Evolutionary conservation across 2,329 filamentous ascomycete species (phyloP), one percentile per base, ranked within the genome.

Genomic region (Sordariomycetes sp.): DNA sequence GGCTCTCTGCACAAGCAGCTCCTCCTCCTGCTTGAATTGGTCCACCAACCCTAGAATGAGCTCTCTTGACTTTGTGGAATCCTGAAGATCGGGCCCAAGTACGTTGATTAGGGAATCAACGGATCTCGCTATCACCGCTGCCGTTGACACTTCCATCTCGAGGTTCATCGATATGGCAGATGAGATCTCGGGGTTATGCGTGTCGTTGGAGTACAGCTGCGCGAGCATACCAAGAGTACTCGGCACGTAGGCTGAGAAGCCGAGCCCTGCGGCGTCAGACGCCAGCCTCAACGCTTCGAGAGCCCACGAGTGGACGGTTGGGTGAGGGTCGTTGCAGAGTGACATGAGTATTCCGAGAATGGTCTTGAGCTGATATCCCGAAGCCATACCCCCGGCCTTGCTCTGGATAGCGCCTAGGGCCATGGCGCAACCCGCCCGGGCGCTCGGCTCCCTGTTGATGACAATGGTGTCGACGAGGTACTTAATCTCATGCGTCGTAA

Each of bases 281-380:
- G 96, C 91, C 57, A 89, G 79, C 2, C 89, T 87, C 34, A 99
- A 72, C 11, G 90, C 93, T 68, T 97, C 91, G 52, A 99, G 76
- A 2, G 95, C 93, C 91, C 92, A 97, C 68, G 93, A 96, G 71
- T 99, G 94, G 10, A 99, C 94, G 0, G 89, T 86, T 0, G 94
- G 92, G 69, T 99, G 94, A 22, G 93, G 90, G 67, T 99, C 94
- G 64, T 92, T 96, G 70, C 91, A 93, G 11, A 99, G 79, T 8
- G 94, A 97, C 88, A 97, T 96, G n/a, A 99, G 76, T 46, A 99
- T 95, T 20, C 93, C 89, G n/a, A 97, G 81, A 55, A 99, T 97
- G 1, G 91, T 97, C 75, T 97, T 97, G 55, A 99, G 79, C 69
- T 99, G 94, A 65, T 94, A 91, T 3, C 92, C 91, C 58, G 94